phyloP scores from a whole-genome alignment of 2,329 filamentous ascomycete genomes.

The Aureobasidium lini region DNA sequence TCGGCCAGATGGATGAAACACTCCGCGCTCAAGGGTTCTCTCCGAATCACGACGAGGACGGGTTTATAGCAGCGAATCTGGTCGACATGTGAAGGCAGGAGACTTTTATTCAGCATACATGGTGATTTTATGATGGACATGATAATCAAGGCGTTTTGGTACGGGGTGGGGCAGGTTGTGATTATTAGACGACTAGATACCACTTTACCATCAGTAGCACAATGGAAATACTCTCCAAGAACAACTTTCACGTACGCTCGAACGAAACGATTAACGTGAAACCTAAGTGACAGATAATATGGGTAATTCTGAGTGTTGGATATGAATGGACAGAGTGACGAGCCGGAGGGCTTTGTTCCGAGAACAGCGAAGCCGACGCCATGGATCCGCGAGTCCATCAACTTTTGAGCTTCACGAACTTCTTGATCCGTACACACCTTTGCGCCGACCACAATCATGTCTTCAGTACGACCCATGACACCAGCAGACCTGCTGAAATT shows the following conservation, averaged over 20 bases:
- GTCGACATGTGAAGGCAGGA: not conserved
- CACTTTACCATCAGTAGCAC: not conserved
- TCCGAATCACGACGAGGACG: not conserved
- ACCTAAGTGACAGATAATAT: too few species aligned
- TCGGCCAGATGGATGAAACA: constrained; percentile 16
- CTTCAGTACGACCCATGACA: constrained; percentile 76
- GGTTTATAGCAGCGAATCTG: not conserved
- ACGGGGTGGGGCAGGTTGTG: not conserved
- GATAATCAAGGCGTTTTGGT: not conserved
- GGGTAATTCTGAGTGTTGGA: too few species aligned
- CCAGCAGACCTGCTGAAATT: constrained; percentile 80
- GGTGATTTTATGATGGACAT: not conserved
- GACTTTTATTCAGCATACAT: not conserved
- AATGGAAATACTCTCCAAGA: not conserved
- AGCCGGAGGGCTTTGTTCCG: not conserved
- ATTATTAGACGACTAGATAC: constrained; percentile 10
- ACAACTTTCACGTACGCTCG: too few species aligned
- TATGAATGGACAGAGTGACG: not conserved
- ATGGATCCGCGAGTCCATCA: not conserved
- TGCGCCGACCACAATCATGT: constrained; percentile 47
- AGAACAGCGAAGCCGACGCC: not conserved
- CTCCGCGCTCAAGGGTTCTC: not conserved
- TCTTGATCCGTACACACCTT: not conserved
- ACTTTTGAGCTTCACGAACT: not conserved
- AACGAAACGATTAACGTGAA: too few species aligned